A percentile compares a stretch with the other conserved stretches of the same genome.
Conservation (phyloP, 2,329 filamentous ascomycete species). For the Fusarium newnesense region DNA sequence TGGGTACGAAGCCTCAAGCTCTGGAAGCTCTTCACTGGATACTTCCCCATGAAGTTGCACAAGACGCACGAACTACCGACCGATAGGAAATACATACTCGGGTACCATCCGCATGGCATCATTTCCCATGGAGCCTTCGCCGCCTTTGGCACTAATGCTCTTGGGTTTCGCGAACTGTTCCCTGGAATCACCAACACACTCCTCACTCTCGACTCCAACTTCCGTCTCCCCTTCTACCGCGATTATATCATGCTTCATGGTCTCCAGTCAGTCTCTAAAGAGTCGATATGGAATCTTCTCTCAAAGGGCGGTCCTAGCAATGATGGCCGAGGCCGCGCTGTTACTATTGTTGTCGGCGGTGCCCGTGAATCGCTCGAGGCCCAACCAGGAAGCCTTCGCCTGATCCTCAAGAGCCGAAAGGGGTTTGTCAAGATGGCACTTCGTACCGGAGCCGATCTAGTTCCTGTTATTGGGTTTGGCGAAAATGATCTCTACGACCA, state of each 20-base stretch:
- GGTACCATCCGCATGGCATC: slow-evolving; percentile 97
- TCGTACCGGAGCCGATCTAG: slow-evolving; percentile 89
- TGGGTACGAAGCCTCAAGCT: slow-evolving; percentile 77
- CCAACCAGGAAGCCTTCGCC: slow-evolving; percentile 77
- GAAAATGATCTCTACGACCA: slow-evolving; percentile 98
- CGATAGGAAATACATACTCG: slow-evolving; percentile 93
- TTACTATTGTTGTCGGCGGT: slow-evolving; percentile 94
- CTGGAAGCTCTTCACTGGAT: slow-evolving; percentile 91
- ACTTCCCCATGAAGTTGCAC: slow-evolving; percentile 90
- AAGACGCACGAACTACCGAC: slow-evolving; percentile 82
- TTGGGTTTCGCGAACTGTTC: slow-evolving; percentile 88
- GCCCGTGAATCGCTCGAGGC: slow-evolving; percentile 93
- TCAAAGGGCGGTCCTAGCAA: slow-evolving; percentile 79
- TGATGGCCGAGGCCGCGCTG: slow-evolving; percentile 92
- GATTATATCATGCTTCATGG: slow-evolving; percentile 94
- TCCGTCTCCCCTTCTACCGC: slow-evolving; percentile 90
- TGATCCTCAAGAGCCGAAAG: slow-evolving; percentile 86
- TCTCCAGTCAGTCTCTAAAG: slow-evolving; percentile 86
- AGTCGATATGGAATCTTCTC: slow-evolving; percentile 90
- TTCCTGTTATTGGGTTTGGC: slow-evolving; percentile 91
- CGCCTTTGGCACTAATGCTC: slow-evolving; percentile 88
- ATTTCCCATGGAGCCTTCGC: slow-evolving; percentile 96
- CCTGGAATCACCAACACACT: slow-evolving; percentile 95
- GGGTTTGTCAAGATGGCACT: slow-evolving; percentile 96
- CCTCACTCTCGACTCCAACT: slow-evolving; percentile 94